Conservation (phyloP, 148 eudicot species). For the Vaccinium corymbosum region DNA sequence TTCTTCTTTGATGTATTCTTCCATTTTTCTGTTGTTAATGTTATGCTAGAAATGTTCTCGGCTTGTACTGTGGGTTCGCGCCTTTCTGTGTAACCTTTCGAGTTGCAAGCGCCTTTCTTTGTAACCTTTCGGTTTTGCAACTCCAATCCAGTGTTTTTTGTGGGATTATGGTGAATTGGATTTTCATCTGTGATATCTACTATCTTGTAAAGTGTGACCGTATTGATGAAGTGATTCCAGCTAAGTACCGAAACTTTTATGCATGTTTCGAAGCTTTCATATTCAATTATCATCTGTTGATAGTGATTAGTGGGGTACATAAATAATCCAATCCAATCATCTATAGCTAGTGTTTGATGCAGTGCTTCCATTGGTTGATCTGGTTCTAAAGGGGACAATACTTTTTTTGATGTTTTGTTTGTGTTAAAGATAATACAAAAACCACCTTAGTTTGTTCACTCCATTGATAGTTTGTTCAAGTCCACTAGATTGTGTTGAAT, state of each 20-base stretch:
- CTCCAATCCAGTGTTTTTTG: not conserved
- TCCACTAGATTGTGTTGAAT: no score
- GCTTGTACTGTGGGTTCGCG: not conserved
- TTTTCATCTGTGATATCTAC: conserved; percentile 16
- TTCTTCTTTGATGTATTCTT: not conserved
- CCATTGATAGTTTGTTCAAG: no score
- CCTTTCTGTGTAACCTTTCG: not conserved
- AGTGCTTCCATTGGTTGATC: not conserved
- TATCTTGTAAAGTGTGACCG: conserved; percentile 26
- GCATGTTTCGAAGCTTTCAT: not conserved
- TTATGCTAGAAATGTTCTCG: not conserved
- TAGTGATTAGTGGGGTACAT: not conserved
- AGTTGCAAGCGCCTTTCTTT: not conserved
- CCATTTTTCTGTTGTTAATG: not conserved
- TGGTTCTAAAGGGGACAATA: not conserved
- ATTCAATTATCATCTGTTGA: not conserved
- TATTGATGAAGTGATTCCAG: conserved; percentile 31
- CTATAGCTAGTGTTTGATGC: not conserved
- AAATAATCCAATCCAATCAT: not conserved
- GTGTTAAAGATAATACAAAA: not conserved
- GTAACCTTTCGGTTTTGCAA: not conserved
- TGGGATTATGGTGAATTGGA: not conserved
- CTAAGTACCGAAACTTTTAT: not conserved
- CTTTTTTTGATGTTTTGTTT: not conserved
- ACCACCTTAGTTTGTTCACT: not conserved